Evolutionary conservation across 106 monocot species (phyloP).

Genomic region (Hemerocallis citrina): DNA sequence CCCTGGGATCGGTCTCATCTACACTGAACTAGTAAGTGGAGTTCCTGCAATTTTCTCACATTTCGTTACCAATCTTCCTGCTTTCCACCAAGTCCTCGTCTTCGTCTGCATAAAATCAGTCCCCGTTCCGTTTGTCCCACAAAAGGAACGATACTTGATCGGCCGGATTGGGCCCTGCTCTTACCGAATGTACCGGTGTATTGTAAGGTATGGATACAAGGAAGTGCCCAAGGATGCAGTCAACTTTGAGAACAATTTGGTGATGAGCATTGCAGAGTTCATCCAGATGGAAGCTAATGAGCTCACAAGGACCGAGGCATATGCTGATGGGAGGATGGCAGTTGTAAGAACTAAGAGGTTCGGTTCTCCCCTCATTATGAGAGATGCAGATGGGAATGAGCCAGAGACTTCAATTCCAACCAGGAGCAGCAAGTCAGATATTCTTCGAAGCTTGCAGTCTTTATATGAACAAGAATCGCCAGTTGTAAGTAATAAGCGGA

Average conservation of each 20-base stretch:
- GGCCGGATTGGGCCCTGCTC: constrained; percentile 57
- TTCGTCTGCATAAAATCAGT: constrained; percentile 75
- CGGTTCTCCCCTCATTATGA: constrained; percentile 26
- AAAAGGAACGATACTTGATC: constrained; percentile 54
- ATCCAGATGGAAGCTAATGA: constrained; percentile 70
- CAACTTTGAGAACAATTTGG: constrained; percentile 52
- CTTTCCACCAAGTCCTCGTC: constrained; percentile 69
- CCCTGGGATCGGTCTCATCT: constrained; percentile 84
- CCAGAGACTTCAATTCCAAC: not conserved
- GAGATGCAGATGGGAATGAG: constrained; percentile 16
- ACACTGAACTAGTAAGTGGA: constrained; percentile 65
- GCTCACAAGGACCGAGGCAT: constrained; percentile 25
- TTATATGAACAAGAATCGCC: constrained; percentile 38
- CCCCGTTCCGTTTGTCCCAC: constrained; percentile 47
- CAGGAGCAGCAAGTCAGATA: constrained; percentile 12
- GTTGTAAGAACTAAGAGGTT: constrained; percentile 30
- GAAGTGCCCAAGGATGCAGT: constrained; percentile 51
- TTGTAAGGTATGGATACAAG: constrained; percentile 71
- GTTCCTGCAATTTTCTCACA: constrained; percentile 86
- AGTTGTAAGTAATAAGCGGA: constrained; percentile 19
- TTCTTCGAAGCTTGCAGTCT: constrained; percentile 1
- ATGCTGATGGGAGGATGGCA: constrained; percentile 67
- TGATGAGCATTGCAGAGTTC: constrained; percentile 73
- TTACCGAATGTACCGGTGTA: constrained; percentile 63
- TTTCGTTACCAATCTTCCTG: constrained; percentile 74